phyloP scores from a whole-genome alignment of 306 rosid genomes.

The Trifolium dubium region DNA sequence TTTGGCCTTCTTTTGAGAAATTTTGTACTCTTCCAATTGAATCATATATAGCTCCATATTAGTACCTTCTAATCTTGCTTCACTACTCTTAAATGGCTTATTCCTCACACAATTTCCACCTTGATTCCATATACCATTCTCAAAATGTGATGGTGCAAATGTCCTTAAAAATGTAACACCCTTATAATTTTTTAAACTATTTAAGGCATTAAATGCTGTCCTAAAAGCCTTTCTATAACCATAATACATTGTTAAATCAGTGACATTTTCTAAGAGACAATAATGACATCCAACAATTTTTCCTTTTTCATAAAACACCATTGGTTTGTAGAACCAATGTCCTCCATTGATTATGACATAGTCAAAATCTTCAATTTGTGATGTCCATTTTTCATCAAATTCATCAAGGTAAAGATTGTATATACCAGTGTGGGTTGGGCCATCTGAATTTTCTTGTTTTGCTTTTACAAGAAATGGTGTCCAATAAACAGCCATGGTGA shows the following conservation, averaged over 20 bases:
- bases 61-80: conserved; percentile 52
- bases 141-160: conserved; percentile 85
- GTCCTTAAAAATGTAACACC: conserved; percentile 69
- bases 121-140: conserved; percentile 76
- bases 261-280: conserved; percentile 65
- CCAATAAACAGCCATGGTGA: conserved; percentile 75
- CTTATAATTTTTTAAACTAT: conserved; percentile 54
- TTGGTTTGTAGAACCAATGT: conserved; percentile 77
- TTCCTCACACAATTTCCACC: conserved; percentile 86
- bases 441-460: conserved; percentile 46
- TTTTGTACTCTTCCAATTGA: conserved; percentile 74
- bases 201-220: conserved; percentile 68
- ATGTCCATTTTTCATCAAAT: conserved; percentile 63
- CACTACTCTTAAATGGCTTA: conserved; percentile 68
- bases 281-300: conserved; percentile 72
- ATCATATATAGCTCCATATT: conserved; percentile 71
- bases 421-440: conserved; percentile 63
- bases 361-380: conserved; percentile 63
- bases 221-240: conserved; percentile 78
- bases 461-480: conserved; percentile 69
- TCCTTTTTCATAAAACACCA: conserved; percentile 58
- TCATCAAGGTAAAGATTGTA: conserved; percentile 80
- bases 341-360: conserved; percentile 74
- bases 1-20: conserved; percentile 59
- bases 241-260: conserved; percentile 66